Conservation (phyloP, 192 early-diverging fungal genomes). For the Linderina pennispora region DNA sequence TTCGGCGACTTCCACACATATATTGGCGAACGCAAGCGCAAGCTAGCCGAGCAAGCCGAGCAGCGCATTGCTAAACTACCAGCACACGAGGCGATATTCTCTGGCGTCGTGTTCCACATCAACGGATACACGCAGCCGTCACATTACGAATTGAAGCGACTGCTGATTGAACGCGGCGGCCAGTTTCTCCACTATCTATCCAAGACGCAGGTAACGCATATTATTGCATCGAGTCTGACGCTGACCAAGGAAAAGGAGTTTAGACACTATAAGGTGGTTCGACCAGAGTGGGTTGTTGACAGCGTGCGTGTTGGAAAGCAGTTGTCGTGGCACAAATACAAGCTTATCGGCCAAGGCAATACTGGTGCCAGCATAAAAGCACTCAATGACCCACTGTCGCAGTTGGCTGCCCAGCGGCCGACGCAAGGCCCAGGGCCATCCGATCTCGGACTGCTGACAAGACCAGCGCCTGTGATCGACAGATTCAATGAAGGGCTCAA, state of each 20-base stretch:
- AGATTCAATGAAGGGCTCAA: constrained; percentile 30
- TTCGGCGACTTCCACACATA: constrained; percentile 33
- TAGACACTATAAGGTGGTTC: constrained; percentile 59
- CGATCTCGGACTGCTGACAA: too few species aligned
- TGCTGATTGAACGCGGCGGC: constrained; percentile 55
- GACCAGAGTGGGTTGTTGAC: constrained; percentile 74
- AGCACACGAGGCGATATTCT: constrained; percentile 20
- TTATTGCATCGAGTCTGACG: constrained; percentile 61
- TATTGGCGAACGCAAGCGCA: constrained; percentile 31
- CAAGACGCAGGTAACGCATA: constrained; percentile 58
- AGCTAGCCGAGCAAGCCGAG: constrained; percentile 39
- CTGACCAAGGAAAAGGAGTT: constrained; percentile 61
- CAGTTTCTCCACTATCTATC: constrained; percentile 48
- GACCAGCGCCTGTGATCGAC: constrained; percentile 17
- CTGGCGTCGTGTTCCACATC: constrained; percentile 49
- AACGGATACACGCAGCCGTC: constrained; percentile 67
- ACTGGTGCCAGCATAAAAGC: not conserved
- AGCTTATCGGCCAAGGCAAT: constrained; percentile 1
- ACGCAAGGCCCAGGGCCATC: too few species aligned
- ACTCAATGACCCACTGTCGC: not conserved
- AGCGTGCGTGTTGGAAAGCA: constrained; percentile 51
- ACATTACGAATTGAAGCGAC: constrained; percentile 42
- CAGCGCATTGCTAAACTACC: constrained; percentile 2
- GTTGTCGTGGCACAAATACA: constrained; percentile 65
- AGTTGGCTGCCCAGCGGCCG: not conserved